Percentiles rank a stretch among this genome's conserved stretches.
Evolutionary conservation across 1,139 yeast species (phyloP).

Genomic region (Casaregolazyma suthepensis): DNA sequence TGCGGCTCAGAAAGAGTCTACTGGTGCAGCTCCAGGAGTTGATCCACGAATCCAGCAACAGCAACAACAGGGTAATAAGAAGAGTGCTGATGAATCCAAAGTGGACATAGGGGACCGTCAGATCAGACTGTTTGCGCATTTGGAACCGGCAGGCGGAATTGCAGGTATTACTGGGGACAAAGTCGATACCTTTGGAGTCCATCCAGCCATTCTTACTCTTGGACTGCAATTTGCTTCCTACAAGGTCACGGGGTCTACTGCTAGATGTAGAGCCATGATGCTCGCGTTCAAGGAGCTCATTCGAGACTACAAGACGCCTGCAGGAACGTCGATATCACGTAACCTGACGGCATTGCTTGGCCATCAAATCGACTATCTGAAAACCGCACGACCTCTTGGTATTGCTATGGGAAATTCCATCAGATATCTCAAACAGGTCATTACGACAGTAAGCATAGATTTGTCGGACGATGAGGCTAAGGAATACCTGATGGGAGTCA

Average conservation of each 20-base stretch:
- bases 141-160: conserved; percentile 42
- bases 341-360: conserved; percentile 83
- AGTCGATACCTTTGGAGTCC: conserved; percentile 54
- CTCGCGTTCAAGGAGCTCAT: conserved; percentile 79
- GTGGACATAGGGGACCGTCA: conserved; percentile 5
- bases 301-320: conserved; percentile 75
- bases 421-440: conserved; percentile 93
- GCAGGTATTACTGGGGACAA: conserved; percentile 20
- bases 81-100: not conserved
- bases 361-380: conserved; percentile 91
- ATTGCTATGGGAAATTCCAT: conserved; percentile 98
- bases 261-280: conserved; percentile 80
- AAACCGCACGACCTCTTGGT: conserved; percentile 85
- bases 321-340: conserved; percentile 77
- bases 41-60: conserved; percentile 17
- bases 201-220: conserved; percentile 75
- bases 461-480: conserved; percentile 71
- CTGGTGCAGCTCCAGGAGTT: conserved; percentile 28
- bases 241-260: conserved; percentile 82
- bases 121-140: conserved; percentile 70
- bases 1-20: conserved; percentile 58
- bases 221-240: conserved; percentile 80
- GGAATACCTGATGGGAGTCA: conserved; percentile 53
- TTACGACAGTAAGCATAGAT: conserved; percentile 65
- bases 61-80: conserved; percentile 15